A percentile compares a stretch with the other conserved stretches of the same genome.
Conservation (phyloP, 306 rosid species). For the Quercus ilex region DNA sequence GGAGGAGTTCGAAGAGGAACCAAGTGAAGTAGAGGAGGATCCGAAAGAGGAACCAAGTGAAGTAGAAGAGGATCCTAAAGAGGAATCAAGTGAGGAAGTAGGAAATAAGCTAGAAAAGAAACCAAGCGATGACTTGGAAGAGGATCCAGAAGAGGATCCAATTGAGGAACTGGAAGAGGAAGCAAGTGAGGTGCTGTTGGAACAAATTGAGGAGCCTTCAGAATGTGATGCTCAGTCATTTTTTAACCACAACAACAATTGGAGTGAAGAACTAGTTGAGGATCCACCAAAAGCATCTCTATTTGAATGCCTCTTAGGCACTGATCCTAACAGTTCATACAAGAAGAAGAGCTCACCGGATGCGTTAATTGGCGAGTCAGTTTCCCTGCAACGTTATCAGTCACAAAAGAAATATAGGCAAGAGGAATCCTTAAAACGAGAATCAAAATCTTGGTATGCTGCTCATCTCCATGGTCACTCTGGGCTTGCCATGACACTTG, state of each 20-base stretch:
- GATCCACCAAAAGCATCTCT: no score
- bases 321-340: no score
- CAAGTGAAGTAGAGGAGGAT: background rate
- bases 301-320: no score
- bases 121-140: background rate
- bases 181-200: background rate
- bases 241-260: no score
- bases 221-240: no score
- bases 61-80: conserved; percentile 11
- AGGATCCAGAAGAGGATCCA: no score
- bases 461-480: background rate
- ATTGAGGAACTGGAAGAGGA: no score
- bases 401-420: conserved; percentile 18
- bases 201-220: no score
- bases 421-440: conserved; percentile 1
- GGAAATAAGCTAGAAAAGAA: conserved; percentile 1
- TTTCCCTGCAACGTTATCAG: background rate
- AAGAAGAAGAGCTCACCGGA: no score
- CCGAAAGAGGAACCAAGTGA: conserved; percentile 2
- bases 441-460: background rate
- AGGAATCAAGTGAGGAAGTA: background rate
- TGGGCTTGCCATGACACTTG: background rate
- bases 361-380: background rate
- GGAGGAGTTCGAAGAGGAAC: background rate
- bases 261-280: no score